Evolutionary conservation across 2,329 filamentous ascomycete genomes (phyloP), one percentile per base, ranked within the genome.

Genomic region (Nannizziopsis arthrosporioides): DNA sequence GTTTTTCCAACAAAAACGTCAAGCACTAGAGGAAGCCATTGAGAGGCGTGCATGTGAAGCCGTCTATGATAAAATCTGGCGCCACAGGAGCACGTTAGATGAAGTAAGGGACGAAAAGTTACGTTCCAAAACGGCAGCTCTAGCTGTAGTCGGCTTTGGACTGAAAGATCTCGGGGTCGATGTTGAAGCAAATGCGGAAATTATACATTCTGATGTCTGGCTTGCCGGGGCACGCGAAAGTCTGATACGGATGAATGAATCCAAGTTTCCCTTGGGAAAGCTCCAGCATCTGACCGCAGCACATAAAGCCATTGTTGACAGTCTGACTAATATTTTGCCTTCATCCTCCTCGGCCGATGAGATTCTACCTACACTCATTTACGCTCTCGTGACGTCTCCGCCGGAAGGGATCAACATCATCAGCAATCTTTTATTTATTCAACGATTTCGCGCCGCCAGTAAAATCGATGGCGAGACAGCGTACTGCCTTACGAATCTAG

Each of bases 291-390:
- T 98, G 48, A 94, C 89, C 55, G 80, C 82, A 35, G 85, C 87
- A 2, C 92, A 96, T 65, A 93, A 93, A 69, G 84, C 82, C 54
- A 96, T 98, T 54, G 92, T 98, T 42, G 90, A 96, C 63, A 89
- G 88, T 3, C 63, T 84, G 14, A 81, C 78, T 12, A 74, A 77
- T 47, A 68, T 82, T 15, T 75, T 82, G 47, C 77, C 79, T 7
- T 77, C 89, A 0, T 77, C 78, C 0, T 94, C 92, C 0, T 96
- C 92, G 1, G 92, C 92, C 2, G 92, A 98, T 61, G 92, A 96
- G 67, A 93, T 98, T 47, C 81, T 98, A 63, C 92, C 92, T 0
- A 94, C 94, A 65, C 75, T 98, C 53, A 98, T 98, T 53, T 98
- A 94, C 68, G 86, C 88, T 0, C 76, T 98, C 51, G 93, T 98